phyloP scores from a whole-genome alignment of 2,329 filamentous ascomycete species.

The Acrocalymma vagum region DNA sequence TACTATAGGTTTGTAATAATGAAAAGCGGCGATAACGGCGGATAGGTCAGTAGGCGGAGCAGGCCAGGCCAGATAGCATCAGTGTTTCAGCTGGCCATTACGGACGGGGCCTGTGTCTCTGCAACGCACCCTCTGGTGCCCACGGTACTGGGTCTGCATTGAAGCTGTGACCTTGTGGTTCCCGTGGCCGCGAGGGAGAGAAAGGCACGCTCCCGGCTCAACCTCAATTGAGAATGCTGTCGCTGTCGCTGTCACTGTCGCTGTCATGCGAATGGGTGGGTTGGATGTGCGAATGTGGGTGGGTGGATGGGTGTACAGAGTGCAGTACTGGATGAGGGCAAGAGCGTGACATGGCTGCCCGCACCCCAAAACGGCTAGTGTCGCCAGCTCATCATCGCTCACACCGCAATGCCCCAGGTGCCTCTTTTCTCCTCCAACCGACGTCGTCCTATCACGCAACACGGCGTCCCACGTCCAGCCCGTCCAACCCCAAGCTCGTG shows the following conservation, averaged over 20 bases:
- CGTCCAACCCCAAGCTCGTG: slow-evolving; percentile 44
- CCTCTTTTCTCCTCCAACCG: too few species aligned
- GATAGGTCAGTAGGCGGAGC: slow-evolving; percentile 8
- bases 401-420: slow-evolving; percentile 51
- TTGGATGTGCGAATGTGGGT: slow-evolving; percentile 31
- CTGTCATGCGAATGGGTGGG: too few species aligned
- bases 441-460: slow-evolving; percentile 36
- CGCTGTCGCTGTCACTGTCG: slow-evolving; percentile 1
- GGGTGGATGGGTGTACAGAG: too few species aligned
- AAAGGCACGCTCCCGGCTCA: too few species aligned
- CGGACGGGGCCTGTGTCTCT: slow-evolving; percentile 30
- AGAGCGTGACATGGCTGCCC: slow-evolving; percentile 37
- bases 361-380: slow-evolving; percentile 26
- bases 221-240: too few species aligned
- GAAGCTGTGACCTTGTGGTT: slow-evolving; percentile 7
- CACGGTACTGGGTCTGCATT: slow-evolving; percentile 32
- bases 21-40: slow-evolving; percentile 23
- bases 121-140: slow-evolving; percentile 27
- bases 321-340: too few species aligned
- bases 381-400: slow-evolving; percentile 49
- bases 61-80: slow-evolving; percentile 20
- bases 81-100: slow-evolving; percentile 41
- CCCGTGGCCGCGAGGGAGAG: too few species aligned
- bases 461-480: slow-evolving; percentile 40
- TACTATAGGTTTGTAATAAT: too few species aligned